Conservation (phyloP, 73 alveolate genomes). For the Blepharisma japonicum region DNA sequence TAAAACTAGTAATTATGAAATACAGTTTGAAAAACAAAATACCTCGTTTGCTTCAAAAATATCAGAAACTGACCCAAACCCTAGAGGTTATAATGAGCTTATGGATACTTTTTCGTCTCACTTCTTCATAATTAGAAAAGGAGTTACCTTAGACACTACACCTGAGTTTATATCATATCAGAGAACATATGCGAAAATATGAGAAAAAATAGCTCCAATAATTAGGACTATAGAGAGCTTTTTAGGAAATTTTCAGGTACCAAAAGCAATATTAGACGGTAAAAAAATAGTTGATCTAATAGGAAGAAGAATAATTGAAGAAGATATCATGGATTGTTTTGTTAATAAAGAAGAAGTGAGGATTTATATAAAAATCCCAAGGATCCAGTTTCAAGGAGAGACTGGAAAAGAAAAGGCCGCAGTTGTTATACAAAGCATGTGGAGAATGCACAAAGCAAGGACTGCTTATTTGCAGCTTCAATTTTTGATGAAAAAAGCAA, state of each 20-base stretch:
- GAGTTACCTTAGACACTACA: conserved; percentile 48
- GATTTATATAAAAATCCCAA: conserved; percentile 55
- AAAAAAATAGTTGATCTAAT: conserved; percentile 40
- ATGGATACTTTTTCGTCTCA: conserved; percentile 74
- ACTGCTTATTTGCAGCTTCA: conserved; percentile 63
- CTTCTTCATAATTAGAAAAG: conserved; percentile 58
- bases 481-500: conserved; percentile 60
- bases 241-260: conserved; percentile 46
- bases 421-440: conserved; percentile 57
- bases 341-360: conserved; percentile 64
- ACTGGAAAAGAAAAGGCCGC: conserved; percentile 68
- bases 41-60: neutral
- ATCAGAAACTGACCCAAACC: conserved; percentile 31
- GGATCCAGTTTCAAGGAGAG: conserved; percentile 64
- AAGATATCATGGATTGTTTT: conserved; percentile 57
- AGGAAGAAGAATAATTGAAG: conserved; percentile 26
- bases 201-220: conserved; percentile 59
- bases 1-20: conserved; percentile 8
- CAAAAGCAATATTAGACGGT: conserved; percentile 60
- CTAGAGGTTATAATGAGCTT: conserved; percentile 63
- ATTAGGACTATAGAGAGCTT: conserved; percentile 51
- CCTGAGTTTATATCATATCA: conserved; percentile 62
- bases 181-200: conserved; percentile 55
- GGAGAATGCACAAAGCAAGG: conserved; percentile 62
- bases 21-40: conserved; percentile 8